These are phyloP conservation scores for Bacidia rubella DNA, from an alignment of 495 filamentous ascomycete species.

Conservation along the genomic window DNA sequence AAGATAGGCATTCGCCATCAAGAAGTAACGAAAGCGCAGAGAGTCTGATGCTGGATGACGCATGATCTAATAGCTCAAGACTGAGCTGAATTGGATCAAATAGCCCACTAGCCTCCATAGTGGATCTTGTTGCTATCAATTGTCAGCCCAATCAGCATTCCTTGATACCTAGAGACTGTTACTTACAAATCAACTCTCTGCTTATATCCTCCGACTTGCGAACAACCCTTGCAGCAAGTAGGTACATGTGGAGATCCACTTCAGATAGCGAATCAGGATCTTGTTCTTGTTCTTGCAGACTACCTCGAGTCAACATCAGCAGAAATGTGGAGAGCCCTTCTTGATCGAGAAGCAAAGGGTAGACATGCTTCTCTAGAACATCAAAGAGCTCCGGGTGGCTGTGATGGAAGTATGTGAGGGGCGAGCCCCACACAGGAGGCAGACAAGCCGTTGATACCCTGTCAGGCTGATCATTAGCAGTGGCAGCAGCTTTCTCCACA, in stretches of 20 bases:
- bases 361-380: conserved; percentile 56
- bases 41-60: conserved; percentile 49
- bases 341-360: conserved; percentile 51
- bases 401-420: conserved; percentile 26
- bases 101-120: no score
- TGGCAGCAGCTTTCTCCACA: no score
- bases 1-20: neutral
- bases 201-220: neutral
- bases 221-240: neutral
- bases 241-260: neutral
- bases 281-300: neutral
- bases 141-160: no score
- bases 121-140: no score
- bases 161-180: no score
- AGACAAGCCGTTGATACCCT: neutral
- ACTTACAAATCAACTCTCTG: neutral
- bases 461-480: neutral
- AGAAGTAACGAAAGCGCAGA: conserved; percentile 38
- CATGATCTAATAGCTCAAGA: conserved; percentile 47
- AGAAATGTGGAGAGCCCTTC: no score
- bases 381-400: conserved; percentile 43
- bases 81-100: conserved; percentile 23
- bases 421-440: conserved; percentile 13
- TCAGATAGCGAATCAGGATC: neutral
- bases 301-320: no score